Evolutionary conservation across 78 protist genomes (phyloP).

Genomic region (Mantamonas sphyraenae): DNA sequence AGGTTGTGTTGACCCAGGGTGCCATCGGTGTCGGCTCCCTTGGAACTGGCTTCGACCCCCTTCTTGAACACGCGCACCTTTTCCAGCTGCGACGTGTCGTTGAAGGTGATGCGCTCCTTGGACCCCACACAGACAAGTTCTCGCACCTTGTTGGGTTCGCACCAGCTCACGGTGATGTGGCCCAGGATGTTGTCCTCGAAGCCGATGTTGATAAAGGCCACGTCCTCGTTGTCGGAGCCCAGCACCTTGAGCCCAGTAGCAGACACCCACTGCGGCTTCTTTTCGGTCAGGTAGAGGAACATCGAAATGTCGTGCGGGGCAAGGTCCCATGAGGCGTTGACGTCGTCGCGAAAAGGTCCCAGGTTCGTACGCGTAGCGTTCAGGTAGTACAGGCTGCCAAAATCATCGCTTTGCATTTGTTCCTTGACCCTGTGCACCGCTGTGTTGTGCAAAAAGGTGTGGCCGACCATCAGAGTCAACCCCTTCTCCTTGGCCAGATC

Average conservation of each 20-base stretch:
- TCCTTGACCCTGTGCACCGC: neutral
- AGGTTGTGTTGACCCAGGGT: neutral
- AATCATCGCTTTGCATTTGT: neutral
- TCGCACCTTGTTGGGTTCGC: neutral
- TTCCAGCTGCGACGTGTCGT: neutral
- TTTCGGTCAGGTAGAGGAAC: neutral
- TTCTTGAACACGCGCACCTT: neutral
- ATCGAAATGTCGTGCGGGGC: neutral
- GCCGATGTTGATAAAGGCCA: neutral
- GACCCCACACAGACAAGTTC: neutral
- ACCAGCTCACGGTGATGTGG: neutral
- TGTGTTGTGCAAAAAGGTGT: neutral
- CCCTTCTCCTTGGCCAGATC: neutral
- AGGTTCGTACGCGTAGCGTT: neutral
- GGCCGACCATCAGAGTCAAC: neutral
- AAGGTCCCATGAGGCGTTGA: neutral
- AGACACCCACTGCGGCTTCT: neutral
- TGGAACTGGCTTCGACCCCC: neutral
- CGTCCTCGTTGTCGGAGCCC: neutral
- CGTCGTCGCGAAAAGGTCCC: neutral
- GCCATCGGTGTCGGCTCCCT: neutral
- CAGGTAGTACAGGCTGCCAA: neutral
- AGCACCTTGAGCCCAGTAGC: neutral
- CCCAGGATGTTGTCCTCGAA: neutral
- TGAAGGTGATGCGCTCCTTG: neutral